These are phyloP conservation scores for Eleusine coracana DNA, from an alignment of 176 grass and related monocot genomes.

Conservation along the genomic window DNA sequence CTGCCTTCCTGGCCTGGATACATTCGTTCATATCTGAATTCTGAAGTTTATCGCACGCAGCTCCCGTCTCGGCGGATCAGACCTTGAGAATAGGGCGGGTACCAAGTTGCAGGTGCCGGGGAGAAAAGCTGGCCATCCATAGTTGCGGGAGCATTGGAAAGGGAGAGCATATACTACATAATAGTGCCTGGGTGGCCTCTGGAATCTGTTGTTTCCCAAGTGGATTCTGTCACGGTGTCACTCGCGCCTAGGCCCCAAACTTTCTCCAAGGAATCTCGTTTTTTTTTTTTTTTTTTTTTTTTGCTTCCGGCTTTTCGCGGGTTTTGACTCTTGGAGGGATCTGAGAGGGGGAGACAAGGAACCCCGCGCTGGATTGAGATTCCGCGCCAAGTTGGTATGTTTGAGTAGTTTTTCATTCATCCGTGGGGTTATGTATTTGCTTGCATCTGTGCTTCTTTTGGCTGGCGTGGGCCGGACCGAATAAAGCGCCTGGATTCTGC, in stretches of 20 bases:
- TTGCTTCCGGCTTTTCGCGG: conserved; percentile 21
- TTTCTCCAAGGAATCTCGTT: conserved; percentile 36
- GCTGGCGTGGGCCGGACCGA: conserved; percentile 25
- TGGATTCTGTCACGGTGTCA: conserved; percentile 53
- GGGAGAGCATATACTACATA: background rate
- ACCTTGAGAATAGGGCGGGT: background rate
- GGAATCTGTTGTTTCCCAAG: conserved; percentile 47
- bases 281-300: background rate
- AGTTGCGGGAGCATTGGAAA: conserved; percentile 57
- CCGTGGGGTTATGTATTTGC: no score
- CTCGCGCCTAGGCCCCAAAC: background rate
- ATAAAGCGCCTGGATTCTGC: conserved; percentile 48
- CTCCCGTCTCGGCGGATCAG: conserved; percentile 19
- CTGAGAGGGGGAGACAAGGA: background rate
- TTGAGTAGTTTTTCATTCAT: background rate
- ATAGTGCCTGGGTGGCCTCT: conserved; percentile 51
- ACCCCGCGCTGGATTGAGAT: conserved; percentile 15
- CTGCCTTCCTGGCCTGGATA: background rate
- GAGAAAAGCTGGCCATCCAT: conserved; percentile 46
- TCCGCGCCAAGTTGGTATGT: conserved; percentile 39
- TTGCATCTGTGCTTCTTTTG: background rate
- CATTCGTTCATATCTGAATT: conserved; percentile 3
- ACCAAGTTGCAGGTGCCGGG: background rate
- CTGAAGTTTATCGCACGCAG: background rate
- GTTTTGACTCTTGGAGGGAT: conserved; percentile 51